Evolutionary conservation across 495 filamentous ascomycete genomes (phyloP).

Genomic region (Filosporella fistucella): DNA sequence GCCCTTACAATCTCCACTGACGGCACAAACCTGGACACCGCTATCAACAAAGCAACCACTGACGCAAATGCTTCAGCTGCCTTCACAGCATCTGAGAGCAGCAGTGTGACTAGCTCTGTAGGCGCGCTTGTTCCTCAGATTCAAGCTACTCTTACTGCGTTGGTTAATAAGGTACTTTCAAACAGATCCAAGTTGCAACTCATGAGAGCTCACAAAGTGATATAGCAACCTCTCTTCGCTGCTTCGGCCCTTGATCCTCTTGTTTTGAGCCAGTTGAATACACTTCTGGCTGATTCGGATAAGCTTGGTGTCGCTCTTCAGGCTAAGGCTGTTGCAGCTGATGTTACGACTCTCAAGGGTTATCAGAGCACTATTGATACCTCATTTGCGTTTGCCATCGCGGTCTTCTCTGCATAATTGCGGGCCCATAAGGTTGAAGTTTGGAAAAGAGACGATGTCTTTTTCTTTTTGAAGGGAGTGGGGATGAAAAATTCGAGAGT

Average conservation of each 20-base stretch:
- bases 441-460: too few relatives aligned
- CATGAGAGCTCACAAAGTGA: too few relatives aligned
- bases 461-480: too few relatives aligned
- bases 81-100: conserved; percentile 5
- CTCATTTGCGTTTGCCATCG: conserved; percentile 11
- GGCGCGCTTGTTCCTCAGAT: conserved; percentile 6
- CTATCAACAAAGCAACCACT: conserved; percentile 6
- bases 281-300: conserved; percentile 19
- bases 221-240: conserved; percentile 4
- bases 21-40: not conserved
- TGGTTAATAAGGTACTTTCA: too few relatives aligned
- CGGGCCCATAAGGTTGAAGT: too few relatives aligned
- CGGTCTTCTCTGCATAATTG: too few relatives aligned
- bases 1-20: not conserved
- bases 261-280: conserved; percentile 28
- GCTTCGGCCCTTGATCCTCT: conserved; percentile 23
- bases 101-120: not conserved
- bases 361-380: conserved; percentile 20
- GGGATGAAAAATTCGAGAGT: too few relatives aligned
- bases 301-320: conserved; percentile 19
- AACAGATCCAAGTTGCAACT: too few relatives aligned
- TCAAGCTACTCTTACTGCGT: not conserved
- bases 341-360: conserved; percentile 7
- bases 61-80: not conserved
- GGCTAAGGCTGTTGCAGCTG: conserved; percentile 25